Evolutionary conservation across 2,329 filamentous ascomycete genomes (phyloP).

Genomic region (Exophiala sp.): DNA sequence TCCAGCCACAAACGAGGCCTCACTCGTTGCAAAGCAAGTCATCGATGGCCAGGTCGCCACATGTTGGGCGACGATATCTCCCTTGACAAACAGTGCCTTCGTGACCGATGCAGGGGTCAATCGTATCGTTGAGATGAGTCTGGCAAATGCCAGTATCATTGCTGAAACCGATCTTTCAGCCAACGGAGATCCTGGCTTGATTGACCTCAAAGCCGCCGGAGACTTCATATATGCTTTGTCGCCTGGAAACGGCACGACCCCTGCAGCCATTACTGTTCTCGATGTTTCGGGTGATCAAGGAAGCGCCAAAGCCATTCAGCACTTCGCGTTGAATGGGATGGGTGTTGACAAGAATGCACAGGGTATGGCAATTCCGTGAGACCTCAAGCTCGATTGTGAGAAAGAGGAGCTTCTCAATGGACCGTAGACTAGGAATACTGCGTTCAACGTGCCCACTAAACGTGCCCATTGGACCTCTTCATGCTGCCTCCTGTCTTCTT

Average conservation of each 20-base stretch:
- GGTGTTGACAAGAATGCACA: constrained; percentile 32
- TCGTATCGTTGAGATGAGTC: constrained; percentile 56
- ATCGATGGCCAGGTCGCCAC: constrained; percentile 53
- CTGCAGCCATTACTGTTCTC: constrained; percentile 39
- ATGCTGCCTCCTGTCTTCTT: no score
- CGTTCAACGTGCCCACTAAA: no score
- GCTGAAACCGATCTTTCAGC: constrained; percentile 41
- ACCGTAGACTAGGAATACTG: no score
- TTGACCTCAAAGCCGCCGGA: constrained; percentile 54
- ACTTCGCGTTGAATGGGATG: constrained; percentile 32
- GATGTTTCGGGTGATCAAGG: constrained; percentile 36
- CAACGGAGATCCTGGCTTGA: constrained; percentile 52
- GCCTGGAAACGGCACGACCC: constrained; percentile 48
- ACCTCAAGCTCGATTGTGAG: no score
- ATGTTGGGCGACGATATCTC: constrained; percentile 57
- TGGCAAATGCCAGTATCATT: constrained; percentile 48
- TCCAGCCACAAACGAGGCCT: constrained; percentile 29
- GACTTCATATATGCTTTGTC: constrained; percentile 57
- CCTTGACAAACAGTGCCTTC: constrained; percentile 51
- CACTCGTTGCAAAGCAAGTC: constrained; percentile 34
- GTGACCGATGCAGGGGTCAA: constrained; percentile 56
- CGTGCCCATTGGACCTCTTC: no score
- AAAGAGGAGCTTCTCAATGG: no score
- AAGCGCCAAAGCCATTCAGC: constrained; percentile 36
- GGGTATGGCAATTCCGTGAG: constrained; percentile 7